Evolutionary conservation across 257 asterid species (phyloP), one percentile per base, ranked within the genome.

Genomic region (Lycium ferocissimum): DNA sequence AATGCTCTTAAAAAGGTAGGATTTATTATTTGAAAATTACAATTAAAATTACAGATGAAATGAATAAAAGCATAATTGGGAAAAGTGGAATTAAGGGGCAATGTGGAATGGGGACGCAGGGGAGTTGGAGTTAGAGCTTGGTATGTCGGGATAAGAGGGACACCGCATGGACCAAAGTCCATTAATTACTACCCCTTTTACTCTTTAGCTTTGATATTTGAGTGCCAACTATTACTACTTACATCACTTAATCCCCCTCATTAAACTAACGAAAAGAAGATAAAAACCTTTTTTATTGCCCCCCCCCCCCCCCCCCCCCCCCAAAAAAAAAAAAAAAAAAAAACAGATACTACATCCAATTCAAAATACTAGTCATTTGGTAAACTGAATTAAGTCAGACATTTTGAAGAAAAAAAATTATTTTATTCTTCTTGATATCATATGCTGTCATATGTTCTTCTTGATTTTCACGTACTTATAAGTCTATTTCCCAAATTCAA

Each of bases 91-190:
- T 51, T 76, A 54, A 38, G 47, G 73, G 70, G 83, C 43, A 11
- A 14, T 7, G 33, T 18, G 67, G 13, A 63, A 61, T 67, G 38
- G 79, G 62, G 71, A 63, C 63, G 83, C 58, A 61, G 10, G n/a
- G 58, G 71, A 80, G 83, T 87, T 75, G 86, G 82, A 85, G 84
- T 87, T 65, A 11, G 83, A 72, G 86, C 84, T 85, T 62, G 82
- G 58, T 70, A 80, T 89, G 91, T 87, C 86, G 90, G 90, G 83
- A 87, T 80, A 84, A 73, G 85, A 83, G 85, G 86, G 86, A 87
- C 88, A 87, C 75, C 58, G 57, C 87, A 49, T 56, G 86, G 85
- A 87, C 91, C 86, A 82, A 75, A 70, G 45, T 76, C 80, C 62
- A 85, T 58, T 58, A 22, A 40, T 70, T 51, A 51, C 65, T 56